These are phyloP conservation scores for Metarhizium guizhouense DNA, from an alignment of 2,329 filamentous ascomycete species.

Conservation along the genomic window DNA sequence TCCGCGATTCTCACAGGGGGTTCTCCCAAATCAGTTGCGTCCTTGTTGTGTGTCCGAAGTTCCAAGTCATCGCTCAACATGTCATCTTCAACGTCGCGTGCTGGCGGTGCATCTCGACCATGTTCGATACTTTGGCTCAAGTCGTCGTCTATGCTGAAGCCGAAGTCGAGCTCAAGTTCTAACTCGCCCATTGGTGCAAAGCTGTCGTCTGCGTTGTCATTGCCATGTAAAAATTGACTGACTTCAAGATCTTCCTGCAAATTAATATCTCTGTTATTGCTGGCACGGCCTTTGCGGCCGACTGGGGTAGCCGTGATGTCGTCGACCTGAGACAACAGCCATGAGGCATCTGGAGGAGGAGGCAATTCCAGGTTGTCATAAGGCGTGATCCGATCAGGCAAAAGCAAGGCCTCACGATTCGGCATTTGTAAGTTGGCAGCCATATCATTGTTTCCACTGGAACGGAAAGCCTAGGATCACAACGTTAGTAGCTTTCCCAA, in stretches of 20 bases:
- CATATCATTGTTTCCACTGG: slow-evolving; percentile 89
- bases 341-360: slow-evolving; percentile 79
- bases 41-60: slow-evolving; percentile 46
- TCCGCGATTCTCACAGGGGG: slow-evolving; percentile 53
- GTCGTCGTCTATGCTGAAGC: slow-evolving; percentile 62
- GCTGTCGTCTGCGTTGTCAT: slow-evolving; percentile 47
- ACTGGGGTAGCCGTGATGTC: slow-evolving; percentile 45
- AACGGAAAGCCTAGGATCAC: slow-evolving; percentile 70
- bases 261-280: slow-evolving; percentile 57
- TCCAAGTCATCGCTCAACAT: slow-evolving; percentile 55
- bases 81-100: slow-evolving; percentile 59
- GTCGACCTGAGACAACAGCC: slow-evolving; percentile 69
- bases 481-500: slow-evolving; percentile 18
- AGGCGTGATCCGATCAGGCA: slow-evolving; percentile 88
- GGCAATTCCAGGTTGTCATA: slow-evolving; percentile 71
- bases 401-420: slow-evolving; percentile 75
- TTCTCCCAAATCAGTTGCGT: slow-evolving; percentile 44
- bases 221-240: slow-evolving; percentile 73
- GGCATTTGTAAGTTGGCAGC: slow-evolving; percentile 73
- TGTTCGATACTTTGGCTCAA: slow-evolving; percentile 69
- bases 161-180: slow-evolving; percentile 66
- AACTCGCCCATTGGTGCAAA: slow-evolving; percentile 51
- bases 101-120: slow-evolving; percentile 73
- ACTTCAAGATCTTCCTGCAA: slow-evolving; percentile 60
- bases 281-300: slow-evolving; percentile 48